Conservation (phyloP, 1,139 yeast genomes). For the Suhomyces bokatorum region DNA sequence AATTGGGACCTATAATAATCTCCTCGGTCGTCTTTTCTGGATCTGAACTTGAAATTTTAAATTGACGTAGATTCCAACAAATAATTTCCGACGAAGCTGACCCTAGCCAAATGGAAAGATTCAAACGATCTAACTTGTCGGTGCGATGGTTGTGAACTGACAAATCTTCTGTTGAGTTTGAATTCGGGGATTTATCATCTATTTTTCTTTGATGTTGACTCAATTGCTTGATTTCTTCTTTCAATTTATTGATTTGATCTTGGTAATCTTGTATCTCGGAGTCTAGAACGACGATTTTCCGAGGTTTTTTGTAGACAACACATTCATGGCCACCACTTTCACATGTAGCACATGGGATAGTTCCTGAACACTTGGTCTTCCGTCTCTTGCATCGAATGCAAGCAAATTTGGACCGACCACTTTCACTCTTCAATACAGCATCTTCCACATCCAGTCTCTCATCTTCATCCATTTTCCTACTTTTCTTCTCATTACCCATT, state of each 20-base stretch:
- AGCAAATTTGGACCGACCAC: constrained; percentile 17
- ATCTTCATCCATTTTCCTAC: background rate
- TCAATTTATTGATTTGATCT: constrained; percentile 16
- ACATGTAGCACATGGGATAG: constrained; percentile 27
- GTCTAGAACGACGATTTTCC: constrained; percentile 23
- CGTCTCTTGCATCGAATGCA: constrained; percentile 28
- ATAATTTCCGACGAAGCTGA: constrained; percentile 31
- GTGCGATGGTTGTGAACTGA: background rate
- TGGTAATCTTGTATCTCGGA: constrained; percentile 26
- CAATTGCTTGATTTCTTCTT: constrained; percentile 10
- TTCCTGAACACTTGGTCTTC: constrained; percentile 32
- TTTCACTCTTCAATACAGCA: background rate
- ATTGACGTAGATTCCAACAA: constrained; percentile 29
- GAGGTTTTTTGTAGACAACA: constrained; percentile 26
- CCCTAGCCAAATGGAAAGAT: constrained; percentile 22
- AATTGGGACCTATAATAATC: constrained; percentile 24
- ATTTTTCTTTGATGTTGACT: background rate
- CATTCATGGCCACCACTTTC: constrained; percentile 19
- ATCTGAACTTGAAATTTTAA: constrained; percentile 15
- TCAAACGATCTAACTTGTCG: constrained; percentile 4
- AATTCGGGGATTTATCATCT: too few species aligned
- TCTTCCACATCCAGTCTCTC: background rate
- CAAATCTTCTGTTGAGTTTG: too few species aligned
- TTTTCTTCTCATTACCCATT: background rate
- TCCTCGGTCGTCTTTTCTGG: constrained; percentile 10